A percentile compares a stretch with the other conserved stretches of the same genome.
phyloP scores from a whole-genome alignment of 2,329 filamentous ascomycete species.

The Fusarium pseudonygamai region DNA sequence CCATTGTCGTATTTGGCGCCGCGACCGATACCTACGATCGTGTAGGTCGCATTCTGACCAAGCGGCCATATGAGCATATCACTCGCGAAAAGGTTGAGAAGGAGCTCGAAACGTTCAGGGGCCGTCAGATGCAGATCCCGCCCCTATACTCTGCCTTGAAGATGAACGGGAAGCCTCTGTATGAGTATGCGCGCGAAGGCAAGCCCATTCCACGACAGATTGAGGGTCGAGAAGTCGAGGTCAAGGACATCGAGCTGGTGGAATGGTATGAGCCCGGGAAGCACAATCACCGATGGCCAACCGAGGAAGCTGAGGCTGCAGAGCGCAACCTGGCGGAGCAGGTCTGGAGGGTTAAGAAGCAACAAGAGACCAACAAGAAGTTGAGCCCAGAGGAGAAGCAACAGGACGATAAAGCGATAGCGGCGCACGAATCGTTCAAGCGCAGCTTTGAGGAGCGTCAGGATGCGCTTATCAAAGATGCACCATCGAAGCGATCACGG shows the following conservation, averaged over 20 bases:
- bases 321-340: conserved; percentile 82
- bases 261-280: conserved; percentile 87
- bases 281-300: conserved; percentile 82
- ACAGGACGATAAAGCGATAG: conserved; percentile 63
- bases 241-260: conserved; percentile 79
- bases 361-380: conserved; percentile 60
- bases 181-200: conserved; percentile 94
- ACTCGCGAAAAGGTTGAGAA: conserved; percentile 82
- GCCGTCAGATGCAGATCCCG: conserved; percentile 87
- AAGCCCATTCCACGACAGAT: conserved; percentile 88
- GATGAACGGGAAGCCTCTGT: conserved; percentile 92
- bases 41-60: conserved; percentile 82
- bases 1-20: conserved; percentile 87
- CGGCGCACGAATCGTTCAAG: conserved; percentile 66
- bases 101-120: conserved; percentile 78
- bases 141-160: conserved; percentile 93
- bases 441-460: conserved; percentile 66
- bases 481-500: conserved; percentile 49
- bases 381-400: conserved; percentile 64
- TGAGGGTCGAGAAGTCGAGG: conserved; percentile 79
- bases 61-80: conserved; percentile 80
- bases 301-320: conserved; percentile 76
- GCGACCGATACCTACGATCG: conserved; percentile 94
- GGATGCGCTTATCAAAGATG: conserved; percentile 65
- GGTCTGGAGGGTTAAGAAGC: conserved; percentile 69